phyloP scores from a whole-genome alignment of 306 rosid genomes.

The Rosa persica region DNA sequence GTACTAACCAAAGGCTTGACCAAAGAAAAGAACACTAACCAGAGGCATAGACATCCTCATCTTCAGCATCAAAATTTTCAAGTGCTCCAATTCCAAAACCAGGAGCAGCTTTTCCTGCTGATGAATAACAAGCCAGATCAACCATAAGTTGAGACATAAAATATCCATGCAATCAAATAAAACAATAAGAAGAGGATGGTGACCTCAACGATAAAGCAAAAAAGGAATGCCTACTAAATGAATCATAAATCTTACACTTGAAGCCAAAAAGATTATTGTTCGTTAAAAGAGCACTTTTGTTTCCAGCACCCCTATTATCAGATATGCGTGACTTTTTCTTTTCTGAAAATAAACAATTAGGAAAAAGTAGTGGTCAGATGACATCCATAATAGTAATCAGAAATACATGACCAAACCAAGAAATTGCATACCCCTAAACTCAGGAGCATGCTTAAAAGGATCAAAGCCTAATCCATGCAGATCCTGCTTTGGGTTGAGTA shows the following conservation, averaged over 20 bases:
- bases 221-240: conserved; percentile 16
- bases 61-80: conserved; percentile 90
- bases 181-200: conserved; percentile 18
- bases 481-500: conserved; percentile 84
- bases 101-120: conserved; percentile 92
- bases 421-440: conserved; percentile 75
- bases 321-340: conserved; percentile 63
- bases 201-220: conserved; percentile 10
- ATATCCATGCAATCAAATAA: conserved; percentile 9
- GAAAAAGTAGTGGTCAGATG: background rate
- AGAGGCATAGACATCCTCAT: conserved; percentile 84
- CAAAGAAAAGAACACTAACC: conserved; percentile 47
- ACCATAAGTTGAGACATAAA: conserved; percentile 24
- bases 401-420: background rate
- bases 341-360: conserved; percentile 39
- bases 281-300: conserved; percentile 41
- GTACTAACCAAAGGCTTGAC: conserved; percentile 53
- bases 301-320: conserved; percentile 45
- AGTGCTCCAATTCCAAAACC: conserved; percentile 99
- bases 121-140: conserved; percentile 38
- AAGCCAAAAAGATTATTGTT: conserved; percentile 72
- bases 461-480: conserved; percentile 94
- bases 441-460: conserved; percentile 96
- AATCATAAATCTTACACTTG: conserved; percentile 65
- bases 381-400: conserved; percentile 5